A percentile compares a stretch with the other conserved stretches of the same genome.
Conservation (phyloP, 2,329 filamentous ascomycete genomes). For the Triangularia verruculosa region DNA sequence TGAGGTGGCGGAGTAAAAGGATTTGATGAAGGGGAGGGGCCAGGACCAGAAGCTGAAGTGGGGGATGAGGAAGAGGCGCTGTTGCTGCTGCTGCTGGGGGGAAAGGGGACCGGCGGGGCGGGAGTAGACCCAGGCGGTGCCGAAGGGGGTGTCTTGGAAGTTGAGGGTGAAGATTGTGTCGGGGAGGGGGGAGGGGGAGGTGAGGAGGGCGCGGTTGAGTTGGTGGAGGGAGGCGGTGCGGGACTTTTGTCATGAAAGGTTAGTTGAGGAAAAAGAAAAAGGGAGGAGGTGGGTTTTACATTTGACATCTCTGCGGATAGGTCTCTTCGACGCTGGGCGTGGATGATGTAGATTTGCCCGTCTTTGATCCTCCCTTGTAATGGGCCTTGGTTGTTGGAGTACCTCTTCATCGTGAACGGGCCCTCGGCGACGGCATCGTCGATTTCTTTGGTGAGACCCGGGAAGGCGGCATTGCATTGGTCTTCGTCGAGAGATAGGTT, state of each 20-base stretch:
- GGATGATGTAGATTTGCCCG: slow-evolving; percentile 44
- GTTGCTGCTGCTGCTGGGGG: slow-evolving; percentile 30
- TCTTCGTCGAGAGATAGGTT: slow-evolving; percentile 41
- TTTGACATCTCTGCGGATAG: slow-evolving; percentile 43
- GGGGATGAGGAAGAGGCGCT: slow-evolving; percentile 49
- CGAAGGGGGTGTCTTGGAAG: slow-evolving; percentile 47
- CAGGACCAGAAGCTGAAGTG: slow-evolving; percentile 57
- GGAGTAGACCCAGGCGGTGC: slow-evolving; percentile 47
- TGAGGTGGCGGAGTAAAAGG: slow-evolving; percentile 38
- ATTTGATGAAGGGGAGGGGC: slow-evolving; percentile 49
- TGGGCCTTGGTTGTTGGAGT: slow-evolving; percentile 38
- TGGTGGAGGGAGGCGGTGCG: slow-evolving; percentile 52
- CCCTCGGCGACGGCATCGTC: slow-evolving; percentile 44
- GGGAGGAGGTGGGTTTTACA: slow-evolving; percentile 18
- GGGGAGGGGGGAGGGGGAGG: slow-evolving; percentile 46
- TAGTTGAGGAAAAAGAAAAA: not conserved
- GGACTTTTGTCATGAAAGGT: slow-evolving; percentile 33
- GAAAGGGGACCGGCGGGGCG: slow-evolving; percentile 43
- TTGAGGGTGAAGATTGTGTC: slow-evolving; percentile 52
- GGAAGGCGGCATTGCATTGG: slow-evolving; percentile 45
- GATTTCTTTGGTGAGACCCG: slow-evolving; percentile 46
- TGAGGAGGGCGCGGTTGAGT: slow-evolving; percentile 50
- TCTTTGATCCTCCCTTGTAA: slow-evolving; percentile 42
- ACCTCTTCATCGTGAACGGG: slow-evolving; percentile 39
- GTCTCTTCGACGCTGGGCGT: slow-evolving; percentile 39